A percentile compares a stretch with the other conserved stretches of the same genome.
Evolutionary conservation across 768 basidiomycete species (phyloP).

Genomic region (Tricholomella constricta): DNA sequence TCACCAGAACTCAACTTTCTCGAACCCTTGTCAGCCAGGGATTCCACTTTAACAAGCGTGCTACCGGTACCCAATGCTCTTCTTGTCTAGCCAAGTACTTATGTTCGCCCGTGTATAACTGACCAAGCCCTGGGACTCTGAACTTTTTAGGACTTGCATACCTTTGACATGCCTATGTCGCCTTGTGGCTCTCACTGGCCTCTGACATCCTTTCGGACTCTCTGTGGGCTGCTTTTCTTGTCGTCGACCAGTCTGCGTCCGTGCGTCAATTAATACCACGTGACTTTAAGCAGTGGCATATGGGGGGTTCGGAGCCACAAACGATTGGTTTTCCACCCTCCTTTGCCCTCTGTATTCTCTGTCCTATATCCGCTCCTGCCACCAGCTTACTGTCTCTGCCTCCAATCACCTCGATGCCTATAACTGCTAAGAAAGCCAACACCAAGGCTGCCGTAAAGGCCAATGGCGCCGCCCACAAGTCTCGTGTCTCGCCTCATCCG

Average conservation of each 20-base stretch:
- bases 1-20: background rate
- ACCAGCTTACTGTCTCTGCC: background rate
- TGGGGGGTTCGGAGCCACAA: slow-evolving; percentile 24
- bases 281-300: slow-evolving; percentile 22
- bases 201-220: background rate
- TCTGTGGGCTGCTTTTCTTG: slow-evolving; percentile 4
- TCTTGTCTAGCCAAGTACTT: background rate
- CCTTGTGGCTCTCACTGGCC: background rate
- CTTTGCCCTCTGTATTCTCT: slow-evolving; percentile 15
- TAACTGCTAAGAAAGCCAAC: slow-evolving; percentile 38
- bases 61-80: background rate
- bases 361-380: slow-evolving; percentile 5
- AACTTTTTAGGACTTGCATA: too few species aligned
- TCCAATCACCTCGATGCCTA: slow-evolving; percentile 21
- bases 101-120: too few species aligned
- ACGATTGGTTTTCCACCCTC: slow-evolving; percentile 26
- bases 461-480: slow-evolving; percentile 32
- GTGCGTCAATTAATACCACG: slow-evolving; percentile 28
- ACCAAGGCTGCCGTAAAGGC: slow-evolving; percentile 39
- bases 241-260: slow-evolving; percentile 17
- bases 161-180: too few species aligned
- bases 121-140: too few species aligned
- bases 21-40: background rate
- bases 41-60: background rate
- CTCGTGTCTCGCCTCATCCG: slow-evolving; percentile 53